Percentiles rank a stretch among this genome's conserved stretches.
Conservation (phyloP, 2,329 filamentous ascomycete genomes). For the Ophiostoma sp. region DNA sequence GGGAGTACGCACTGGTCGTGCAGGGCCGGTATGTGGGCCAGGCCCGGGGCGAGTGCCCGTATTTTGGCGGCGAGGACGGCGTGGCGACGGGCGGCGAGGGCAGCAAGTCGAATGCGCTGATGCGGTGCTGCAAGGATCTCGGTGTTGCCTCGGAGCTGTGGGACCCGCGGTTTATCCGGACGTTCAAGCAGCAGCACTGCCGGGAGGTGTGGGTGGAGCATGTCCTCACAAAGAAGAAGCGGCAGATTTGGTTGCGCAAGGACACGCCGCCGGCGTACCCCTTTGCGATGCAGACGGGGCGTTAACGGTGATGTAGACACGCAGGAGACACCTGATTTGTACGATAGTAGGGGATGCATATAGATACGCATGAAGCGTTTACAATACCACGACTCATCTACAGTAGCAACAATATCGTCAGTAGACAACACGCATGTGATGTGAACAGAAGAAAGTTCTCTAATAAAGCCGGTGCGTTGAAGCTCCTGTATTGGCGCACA, state of each 20-base stretch:
- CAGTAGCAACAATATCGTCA: background rate
- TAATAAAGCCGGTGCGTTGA: background rate
- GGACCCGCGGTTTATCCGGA: constrained; percentile 88
- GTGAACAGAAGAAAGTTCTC: background rate
- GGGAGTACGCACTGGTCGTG: constrained; percentile 89
- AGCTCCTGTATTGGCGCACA: background rate
- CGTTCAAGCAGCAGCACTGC: constrained; percentile 72
- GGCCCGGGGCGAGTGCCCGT: constrained; percentile 90
- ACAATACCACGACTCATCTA: constrained; percentile 7
- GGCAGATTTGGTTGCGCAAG: constrained; percentile 83
- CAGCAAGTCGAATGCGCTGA: constrained; percentile 95
- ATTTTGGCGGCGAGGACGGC: constrained; percentile 81
- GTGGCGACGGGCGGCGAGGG: constrained; percentile 95
- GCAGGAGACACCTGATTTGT: background rate
- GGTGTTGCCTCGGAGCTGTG: constrained; percentile 93
- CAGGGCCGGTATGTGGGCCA: constrained; percentile 90
- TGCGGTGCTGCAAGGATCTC: constrained; percentile 97
- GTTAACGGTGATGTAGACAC: background rate
- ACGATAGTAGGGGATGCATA: background rate
- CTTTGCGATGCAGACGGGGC: constrained; percentile 40
- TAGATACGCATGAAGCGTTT: background rate
- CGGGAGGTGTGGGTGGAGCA: constrained; percentile 91
- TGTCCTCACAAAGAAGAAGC: constrained; percentile 79
- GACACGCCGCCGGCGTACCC: constrained; percentile 71
- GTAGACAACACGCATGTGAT: background rate